Base-by-base conservation (phyloP, 352 stramenopile genomes). In the Phytophthora cactorum region DNA sequence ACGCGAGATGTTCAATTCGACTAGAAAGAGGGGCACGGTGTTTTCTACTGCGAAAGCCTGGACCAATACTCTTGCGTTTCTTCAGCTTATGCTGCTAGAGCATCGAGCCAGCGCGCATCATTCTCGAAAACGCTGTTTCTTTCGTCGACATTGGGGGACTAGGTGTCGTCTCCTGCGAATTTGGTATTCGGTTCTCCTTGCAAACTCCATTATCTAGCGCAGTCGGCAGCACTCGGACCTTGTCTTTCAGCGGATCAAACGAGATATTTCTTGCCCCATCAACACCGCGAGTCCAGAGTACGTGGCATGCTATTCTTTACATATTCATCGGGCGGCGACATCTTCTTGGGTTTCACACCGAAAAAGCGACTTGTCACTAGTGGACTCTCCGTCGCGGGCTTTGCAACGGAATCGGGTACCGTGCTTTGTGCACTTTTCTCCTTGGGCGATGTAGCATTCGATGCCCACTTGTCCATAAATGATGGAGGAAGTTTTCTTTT, bases 81-180 rank as follows among this genome's bases (percentile, higher is more conserved):
- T 89, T 91, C 32, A 83, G 60, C 25, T 76, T 80, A 15, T 86
- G 68, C 34, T 84, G 82, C 25, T 84, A 74, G 11, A 90, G 62
- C 52, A 78, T 64, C 27, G 82, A 84, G 0, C 84, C 85, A 17
- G 87, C 87, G 12, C 75, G 69, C 81, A 95, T 92, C 83, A 95
- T 91, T 27, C 87, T 75, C 31, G 84, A 81, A 59, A 95, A 95
- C 2, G 87, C 87, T n/a, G 89, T 95, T 60, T 92, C 83, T 50
- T 86, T 85, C 7, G 56, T 54, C 2, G 47, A n/a, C 25, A 43
- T 12, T 5, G 45, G 43, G 28, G 4, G 10, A 17, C n/a, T 43
- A 22, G 10, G 36, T 12, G 9, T 29, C 38, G 39, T 6, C 25
- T 63, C 27, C 53, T 51, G 50, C 12, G 29, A 49, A 60, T 67